A percentile compares a stretch with the other conserved stretches of the same genome.
Conservation (phyloP, 1,139 yeast species). For the Waltiozyma sp. region DNA sequence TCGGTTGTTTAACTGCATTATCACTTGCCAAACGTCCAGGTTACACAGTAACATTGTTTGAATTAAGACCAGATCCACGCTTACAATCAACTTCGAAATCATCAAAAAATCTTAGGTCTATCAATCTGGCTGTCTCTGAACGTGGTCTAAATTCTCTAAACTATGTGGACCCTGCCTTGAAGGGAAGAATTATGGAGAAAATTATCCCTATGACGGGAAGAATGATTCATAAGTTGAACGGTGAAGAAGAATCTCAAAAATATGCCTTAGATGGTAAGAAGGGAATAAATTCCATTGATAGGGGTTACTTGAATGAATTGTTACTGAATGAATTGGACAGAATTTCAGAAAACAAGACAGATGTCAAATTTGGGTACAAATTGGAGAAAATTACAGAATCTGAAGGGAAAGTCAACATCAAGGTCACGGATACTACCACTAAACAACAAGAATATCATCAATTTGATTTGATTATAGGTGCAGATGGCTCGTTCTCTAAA, state of each 20-base stretch:
- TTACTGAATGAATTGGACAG: conserved; percentile 47
- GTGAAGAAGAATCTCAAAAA: conserved; percentile 53
- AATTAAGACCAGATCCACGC: conserved; percentile 32
- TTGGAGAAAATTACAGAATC: conserved; percentile 29
- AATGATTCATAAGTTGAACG: conserved; percentile 70
- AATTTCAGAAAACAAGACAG: conserved; percentile 25
- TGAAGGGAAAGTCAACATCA: neutral
- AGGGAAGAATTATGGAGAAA: conserved; percentile 41
- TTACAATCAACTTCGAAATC: conserved; percentile 4
- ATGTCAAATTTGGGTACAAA: conserved; percentile 47
- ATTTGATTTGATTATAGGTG: conserved; percentile 61
- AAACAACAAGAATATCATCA: conserved; percentile 9
- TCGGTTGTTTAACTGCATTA: conserved; percentile 79
- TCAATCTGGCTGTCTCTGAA: conserved; percentile 78
- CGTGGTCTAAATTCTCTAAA: conserved; percentile 69
- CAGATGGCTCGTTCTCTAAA: conserved; percentile 80
- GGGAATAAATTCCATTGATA: conserved; percentile 74
- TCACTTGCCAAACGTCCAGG: conserved; percentile 60
- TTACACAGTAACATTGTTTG: conserved; percentile 62
- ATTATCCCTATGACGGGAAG: conserved; percentile 83
- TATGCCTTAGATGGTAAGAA: conserved; percentile 76
- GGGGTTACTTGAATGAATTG: conserved; percentile 54
- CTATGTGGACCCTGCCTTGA: conserved; percentile 49
- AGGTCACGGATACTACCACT: neutral
- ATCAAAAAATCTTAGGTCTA: conserved; percentile 46